A percentile compares a stretch with the other conserved stretches of the same genome.
These are phyloP conservation scores for Acorus calamus DNA, from an alignment of 106 monocot genomes.

Conservation along the genomic window DNA sequence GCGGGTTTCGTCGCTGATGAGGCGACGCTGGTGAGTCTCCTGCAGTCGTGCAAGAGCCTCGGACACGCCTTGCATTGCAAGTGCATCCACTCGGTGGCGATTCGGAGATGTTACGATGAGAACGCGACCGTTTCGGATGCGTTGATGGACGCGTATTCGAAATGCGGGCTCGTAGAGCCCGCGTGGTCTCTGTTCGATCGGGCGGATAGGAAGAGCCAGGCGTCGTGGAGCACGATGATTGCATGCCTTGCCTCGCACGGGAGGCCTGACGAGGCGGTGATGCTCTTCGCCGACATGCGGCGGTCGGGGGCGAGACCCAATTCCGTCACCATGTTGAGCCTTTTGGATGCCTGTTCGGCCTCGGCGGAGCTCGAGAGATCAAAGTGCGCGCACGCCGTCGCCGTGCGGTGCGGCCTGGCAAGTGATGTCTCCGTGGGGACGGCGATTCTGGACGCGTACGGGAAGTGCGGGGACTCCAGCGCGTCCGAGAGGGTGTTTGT, in stretches of 20 bases:
- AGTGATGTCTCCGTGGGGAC: conserved; percentile 37
- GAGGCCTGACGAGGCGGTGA: conserved; percentile 33
- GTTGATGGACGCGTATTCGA: conserved; percentile 64
- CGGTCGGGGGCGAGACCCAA: conserved; percentile 29
- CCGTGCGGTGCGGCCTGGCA: conserved; percentile 23
- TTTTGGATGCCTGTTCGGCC: conserved; percentile 54
- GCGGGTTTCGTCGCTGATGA: conserved; percentile 26
- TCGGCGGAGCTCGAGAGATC: conserved; percentile 36
- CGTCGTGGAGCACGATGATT: conserved; percentile 80
- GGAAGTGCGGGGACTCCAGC: conserved; percentile 41
- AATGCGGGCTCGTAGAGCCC: conserved; percentile 33
- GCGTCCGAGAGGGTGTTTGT: conserved; percentile 42
- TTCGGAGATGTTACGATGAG: conserved; percentile 19
- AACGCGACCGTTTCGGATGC: conserved; percentile 41
- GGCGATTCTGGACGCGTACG: conserved; percentile 53
- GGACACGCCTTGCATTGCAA: conserved; percentile 29
- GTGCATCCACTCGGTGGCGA: conserved; percentile 44
- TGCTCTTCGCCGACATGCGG: conserved; percentile 39
- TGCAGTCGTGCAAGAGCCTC: conserved; percentile 46
- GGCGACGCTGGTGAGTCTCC: conserved; percentile 51
- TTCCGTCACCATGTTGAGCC: conserved; percentile 41
- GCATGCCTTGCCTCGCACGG: conserved; percentile 33
- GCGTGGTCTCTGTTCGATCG: conserved; percentile 32
- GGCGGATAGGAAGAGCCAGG: conserved; percentile 35
- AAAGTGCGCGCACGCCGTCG: conserved; percentile 39